Conservation (phyloP, 164 flowering plant species). For the Aristolochia fimbriata region DNA sequence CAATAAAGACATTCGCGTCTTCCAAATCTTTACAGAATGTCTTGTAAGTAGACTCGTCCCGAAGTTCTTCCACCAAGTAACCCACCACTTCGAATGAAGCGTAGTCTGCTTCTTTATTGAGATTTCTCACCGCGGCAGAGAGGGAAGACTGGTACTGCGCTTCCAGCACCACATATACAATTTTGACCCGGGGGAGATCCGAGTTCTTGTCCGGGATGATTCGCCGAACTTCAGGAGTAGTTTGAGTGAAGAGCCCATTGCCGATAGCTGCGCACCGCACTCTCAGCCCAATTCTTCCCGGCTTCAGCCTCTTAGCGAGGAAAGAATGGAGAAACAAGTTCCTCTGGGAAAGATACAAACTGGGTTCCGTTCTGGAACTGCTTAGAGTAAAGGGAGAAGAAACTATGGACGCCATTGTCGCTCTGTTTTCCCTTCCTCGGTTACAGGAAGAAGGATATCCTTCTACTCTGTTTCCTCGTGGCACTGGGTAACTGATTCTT, state of each 20-base stretch:
- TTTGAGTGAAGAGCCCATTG: slow-evolving; percentile 94
- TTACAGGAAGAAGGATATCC: background rate
- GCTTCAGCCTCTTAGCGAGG: slow-evolving; percentile 45
- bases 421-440: background rate
- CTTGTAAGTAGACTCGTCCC: slow-evolving; percentile 52
- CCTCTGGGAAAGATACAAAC: slow-evolving; percentile 58
- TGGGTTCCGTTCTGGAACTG: slow-evolving; percentile 37
- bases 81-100: slow-evolving; percentile 87
- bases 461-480: background rate
- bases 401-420: slow-evolving; percentile 67
- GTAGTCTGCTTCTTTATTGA: slow-evolving; percentile 33
- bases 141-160: slow-evolving; percentile 96
- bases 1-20: slow-evolving; percentile 89
- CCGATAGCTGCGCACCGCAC: slow-evolving; percentile 65
- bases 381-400: slow-evolving; percentile 64
- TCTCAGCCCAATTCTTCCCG: slow-evolving; percentile 22
- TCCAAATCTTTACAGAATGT: slow-evolving; percentile 76
- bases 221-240: slow-evolving; percentile 79
- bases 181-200: slow-evolving; percentile 66
- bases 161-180: slow-evolving; percentile 93
- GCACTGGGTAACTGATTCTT: too few species aligned
- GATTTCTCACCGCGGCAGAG: slow-evolving; percentile 59
- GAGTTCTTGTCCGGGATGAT: slow-evolving; percentile 52
- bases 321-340: slow-evolving; percentile 64
- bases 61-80: slow-evolving; percentile 93